Evolutionary conservation across 2,329 filamentous ascomycete species (phyloP).

Genomic region (Ophiostoma quercus): DNA sequence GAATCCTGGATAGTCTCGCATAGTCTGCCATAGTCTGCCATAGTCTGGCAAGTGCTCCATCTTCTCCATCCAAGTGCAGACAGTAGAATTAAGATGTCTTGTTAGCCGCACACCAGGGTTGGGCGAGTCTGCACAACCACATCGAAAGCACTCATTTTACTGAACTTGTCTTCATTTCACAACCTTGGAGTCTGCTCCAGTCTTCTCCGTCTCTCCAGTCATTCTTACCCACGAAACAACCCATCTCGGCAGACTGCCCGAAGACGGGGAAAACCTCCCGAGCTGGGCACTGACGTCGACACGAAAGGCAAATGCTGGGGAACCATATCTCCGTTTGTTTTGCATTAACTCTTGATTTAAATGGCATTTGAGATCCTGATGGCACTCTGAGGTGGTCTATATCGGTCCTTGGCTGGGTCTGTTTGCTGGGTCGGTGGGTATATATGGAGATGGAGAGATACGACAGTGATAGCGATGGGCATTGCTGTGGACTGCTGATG

Average conservation of each 20-base stretch:
- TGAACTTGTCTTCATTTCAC: not conserved
- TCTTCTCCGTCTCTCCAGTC: no score
- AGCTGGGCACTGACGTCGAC: not conserved
- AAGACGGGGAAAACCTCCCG: not conserved
- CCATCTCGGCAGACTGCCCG: not conserved
- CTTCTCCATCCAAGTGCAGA: constrained; percentile 2
- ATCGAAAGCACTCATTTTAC: not conserved
- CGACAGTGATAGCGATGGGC: not conserved
- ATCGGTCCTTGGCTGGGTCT: not conserved
- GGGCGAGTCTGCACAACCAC: not conserved
- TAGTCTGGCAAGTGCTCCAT: not conserved
- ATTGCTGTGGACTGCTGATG: not conserved
- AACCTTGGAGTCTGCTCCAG: not conserved
- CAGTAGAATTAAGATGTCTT: not conserved
- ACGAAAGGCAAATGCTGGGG: not conserved
- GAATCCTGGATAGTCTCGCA: not conserved
- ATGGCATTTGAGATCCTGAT: not conserved
- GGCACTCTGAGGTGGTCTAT: not conserved
- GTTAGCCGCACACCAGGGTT: not conserved
- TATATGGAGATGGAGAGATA: not conserved
- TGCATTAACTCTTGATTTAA: not conserved
- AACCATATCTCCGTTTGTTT: not conserved
- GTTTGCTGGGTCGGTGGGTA: not conserved
- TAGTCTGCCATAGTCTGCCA: not conserved
- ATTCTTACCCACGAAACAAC: not conserved